phyloP scores from a whole-genome alignment of 768 basidiomycete species.

The Termitomyces titanicus region DNA sequence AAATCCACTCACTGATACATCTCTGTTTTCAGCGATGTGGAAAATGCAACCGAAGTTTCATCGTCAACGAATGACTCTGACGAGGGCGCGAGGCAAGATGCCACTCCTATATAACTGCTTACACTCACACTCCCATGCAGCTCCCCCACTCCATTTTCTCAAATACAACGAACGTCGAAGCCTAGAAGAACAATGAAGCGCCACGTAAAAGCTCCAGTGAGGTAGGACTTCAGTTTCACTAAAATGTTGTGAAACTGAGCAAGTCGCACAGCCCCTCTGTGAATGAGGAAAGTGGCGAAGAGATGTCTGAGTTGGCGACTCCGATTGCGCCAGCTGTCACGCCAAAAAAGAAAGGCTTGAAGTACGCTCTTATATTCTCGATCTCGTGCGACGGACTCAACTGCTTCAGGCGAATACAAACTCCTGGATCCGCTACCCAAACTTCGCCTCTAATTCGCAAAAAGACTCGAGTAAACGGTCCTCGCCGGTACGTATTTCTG shows the following conservation, averaged over 20 bases:
- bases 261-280: background rate
- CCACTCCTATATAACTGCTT: background rate
- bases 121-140: slow-evolving; percentile 5
- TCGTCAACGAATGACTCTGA: slow-evolving; percentile 5
- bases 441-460: slow-evolving; percentile 26
- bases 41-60: slow-evolving; percentile 6
- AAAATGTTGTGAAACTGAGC: background rate
- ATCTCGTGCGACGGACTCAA: background rate
- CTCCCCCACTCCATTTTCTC: slow-evolving; percentile 23
- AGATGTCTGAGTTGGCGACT: slow-evolving; percentile 16
- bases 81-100: slow-evolving; percentile 6
- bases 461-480: slow-evolving; percentile 22
- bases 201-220: background rate
- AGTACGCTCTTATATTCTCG: slow-evolving; percentile 16
- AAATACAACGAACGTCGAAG: slow-evolving; percentile 4
- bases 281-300: slow-evolving; percentile 10
- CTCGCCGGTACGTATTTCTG: slow-evolving; percentile 19
- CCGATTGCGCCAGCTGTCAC: slow-evolving; percentile 15
- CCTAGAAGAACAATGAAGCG: slow-evolving; percentile 2
- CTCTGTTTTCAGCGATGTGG: slow-evolving; percentile 10
- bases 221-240: slow-evolving; percentile 2
- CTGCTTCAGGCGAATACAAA: slow-evolving; percentile 20
- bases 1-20: slow-evolving; percentile 9
- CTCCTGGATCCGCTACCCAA: slow-evolving; percentile 19
- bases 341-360: slow-evolving; percentile 29